These are phyloP conservation scores for Fraxinus angustifolia DNA, from an alignment of 305 asterid species.

Conservation along the genomic window DNA sequence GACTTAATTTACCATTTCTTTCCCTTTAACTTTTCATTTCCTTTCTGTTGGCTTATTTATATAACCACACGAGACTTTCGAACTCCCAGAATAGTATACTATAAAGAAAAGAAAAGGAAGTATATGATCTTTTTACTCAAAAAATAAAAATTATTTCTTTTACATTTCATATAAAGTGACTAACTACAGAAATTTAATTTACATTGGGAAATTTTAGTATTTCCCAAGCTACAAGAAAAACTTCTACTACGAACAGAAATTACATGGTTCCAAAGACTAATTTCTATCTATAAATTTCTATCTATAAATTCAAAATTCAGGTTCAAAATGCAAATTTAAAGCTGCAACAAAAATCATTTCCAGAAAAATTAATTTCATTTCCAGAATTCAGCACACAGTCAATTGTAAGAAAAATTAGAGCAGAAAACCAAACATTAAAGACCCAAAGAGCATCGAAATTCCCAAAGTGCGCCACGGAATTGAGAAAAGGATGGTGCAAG, in stretches of 20 bases:
- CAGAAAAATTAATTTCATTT: neutral
- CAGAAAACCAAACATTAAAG: constrained; percentile 8
- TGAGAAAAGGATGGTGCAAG: neutral
- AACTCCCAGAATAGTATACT: neutral
- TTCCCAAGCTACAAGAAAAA: neutral
- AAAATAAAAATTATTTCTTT: neutral
- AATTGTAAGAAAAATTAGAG: neutral
- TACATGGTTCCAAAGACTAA: neutral
- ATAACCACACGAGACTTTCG: neutral
- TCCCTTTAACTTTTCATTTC: neutral
- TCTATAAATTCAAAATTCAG: neutral
- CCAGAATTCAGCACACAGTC: neutral
- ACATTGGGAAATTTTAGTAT: neutral
- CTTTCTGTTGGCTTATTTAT: neutral
- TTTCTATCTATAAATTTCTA: neutral
- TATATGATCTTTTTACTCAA: neutral
- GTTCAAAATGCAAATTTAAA: neutral
- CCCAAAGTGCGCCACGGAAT: neutral
- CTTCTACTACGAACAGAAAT: neutral
- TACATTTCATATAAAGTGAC: neutral
- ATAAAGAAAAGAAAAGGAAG: neutral
- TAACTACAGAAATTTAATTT: neutral
- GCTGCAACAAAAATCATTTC: neutral
- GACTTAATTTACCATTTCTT: neutral
- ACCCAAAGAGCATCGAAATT: neutral